Conservation (phyloP, 441 rosid genomes). For the Aleurites moluccanus region DNA sequence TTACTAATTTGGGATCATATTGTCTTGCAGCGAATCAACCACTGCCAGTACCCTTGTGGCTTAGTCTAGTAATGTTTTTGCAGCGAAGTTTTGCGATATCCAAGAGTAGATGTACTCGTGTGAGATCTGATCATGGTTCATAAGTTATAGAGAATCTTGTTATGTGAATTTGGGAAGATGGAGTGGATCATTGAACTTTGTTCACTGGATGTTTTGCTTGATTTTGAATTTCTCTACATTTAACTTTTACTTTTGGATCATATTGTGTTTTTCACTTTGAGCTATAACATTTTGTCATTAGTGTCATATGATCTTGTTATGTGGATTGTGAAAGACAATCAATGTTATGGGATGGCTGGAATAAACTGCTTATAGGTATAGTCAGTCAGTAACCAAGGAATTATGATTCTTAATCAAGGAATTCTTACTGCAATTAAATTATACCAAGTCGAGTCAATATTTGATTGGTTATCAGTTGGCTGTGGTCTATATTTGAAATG, state of each 20-base stretch:
- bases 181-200: background rate
- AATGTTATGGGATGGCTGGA: too few relatives aligned
- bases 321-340: too few relatives aligned
- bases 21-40: slow-evolving; percentile 66
- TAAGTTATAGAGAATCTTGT: slow-evolving; percentile 1
- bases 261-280: slow-evolving; percentile 1
- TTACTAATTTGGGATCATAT: background rate
- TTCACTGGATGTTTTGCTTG: slow-evolving; percentile 2
- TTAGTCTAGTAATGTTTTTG: slow-evolving; percentile 28
- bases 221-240: background rate
- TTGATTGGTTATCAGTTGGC: background rate
- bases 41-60: slow-evolving; percentile 92
- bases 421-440: too few relatives aligned
- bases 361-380: too few relatives aligned
- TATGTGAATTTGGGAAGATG: background rate
- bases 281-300: slow-evolving; percentile 2
- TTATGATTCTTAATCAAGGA: too few relatives aligned
- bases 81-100: slow-evolving; percentile 1
- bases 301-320: background rate
- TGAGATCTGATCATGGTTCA: slow-evolving; percentile 3
- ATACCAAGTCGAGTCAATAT: too few relatives aligned
- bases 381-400: too few relatives aligned
- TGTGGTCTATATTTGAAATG: background rate
- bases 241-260: background rate
- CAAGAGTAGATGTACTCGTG: background rate